These are phyloP conservation scores for Ramaria rubella DNA, from an alignment of 768 basidiomycete genomes.

Conservation along the genomic window DNA sequence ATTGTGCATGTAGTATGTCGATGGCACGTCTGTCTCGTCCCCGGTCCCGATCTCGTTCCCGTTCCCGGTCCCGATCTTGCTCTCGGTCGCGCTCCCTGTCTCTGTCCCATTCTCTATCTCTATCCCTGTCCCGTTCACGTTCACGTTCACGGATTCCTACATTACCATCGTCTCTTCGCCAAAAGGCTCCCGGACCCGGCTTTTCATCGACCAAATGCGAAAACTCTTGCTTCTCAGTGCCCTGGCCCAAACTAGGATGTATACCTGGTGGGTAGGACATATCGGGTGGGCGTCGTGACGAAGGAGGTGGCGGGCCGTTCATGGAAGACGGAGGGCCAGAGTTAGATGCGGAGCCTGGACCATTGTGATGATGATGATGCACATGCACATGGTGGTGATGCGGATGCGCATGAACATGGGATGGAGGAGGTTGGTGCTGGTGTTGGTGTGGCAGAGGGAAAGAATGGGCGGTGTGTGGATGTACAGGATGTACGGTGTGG, in stretches of 20 bases:
- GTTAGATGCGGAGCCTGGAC: not conserved
- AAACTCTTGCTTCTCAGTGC: conserved; percentile 1
- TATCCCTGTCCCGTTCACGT: conserved; percentile 4
- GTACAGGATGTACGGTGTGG: conserved; percentile 3
- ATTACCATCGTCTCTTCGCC: conserved; percentile 6
- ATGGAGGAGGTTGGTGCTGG: conserved; percentile 12
- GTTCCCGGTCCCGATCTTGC: not conserved
- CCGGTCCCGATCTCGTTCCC: not conserved
- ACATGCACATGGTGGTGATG: conserved; percentile 12
- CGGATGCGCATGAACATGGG: conserved; percentile 8
- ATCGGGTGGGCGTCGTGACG: not conserved
- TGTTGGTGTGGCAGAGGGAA: conserved; percentile 13
- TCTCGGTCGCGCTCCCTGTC: conserved; percentile 4
- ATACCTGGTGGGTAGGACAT: not conserved
- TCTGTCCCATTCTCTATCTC: not conserved
- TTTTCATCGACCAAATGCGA: conserved; percentile 1
- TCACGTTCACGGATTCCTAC: not conserved
- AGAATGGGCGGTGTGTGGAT: not conserved
- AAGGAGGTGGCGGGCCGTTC: not conserved
- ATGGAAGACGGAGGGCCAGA: not conserved
- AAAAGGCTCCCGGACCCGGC: not conserved
- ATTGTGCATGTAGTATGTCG: not conserved
- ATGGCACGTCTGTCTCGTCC: conserved; percentile 3
- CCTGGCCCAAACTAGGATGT: not conserved
- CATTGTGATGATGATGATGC: conserved; percentile 10